Base-by-base conservation (phyloP, 441 rosid genomes). In the Aleurites moluccanus region DNA sequence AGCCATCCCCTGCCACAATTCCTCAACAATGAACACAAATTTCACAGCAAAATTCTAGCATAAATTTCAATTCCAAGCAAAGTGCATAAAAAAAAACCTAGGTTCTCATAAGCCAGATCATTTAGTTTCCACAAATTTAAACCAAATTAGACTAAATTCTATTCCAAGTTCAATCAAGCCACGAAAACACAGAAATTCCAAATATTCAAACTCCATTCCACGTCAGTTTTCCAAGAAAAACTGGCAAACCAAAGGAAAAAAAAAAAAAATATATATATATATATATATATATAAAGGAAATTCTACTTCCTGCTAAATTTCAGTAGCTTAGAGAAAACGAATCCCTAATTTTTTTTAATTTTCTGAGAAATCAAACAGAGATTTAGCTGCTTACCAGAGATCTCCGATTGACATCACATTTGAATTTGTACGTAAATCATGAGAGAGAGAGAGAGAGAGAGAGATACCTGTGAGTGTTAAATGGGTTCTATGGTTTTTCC, bases 361-460 rank as follows among this genome's bases (percentile, higher is more conserved):
- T 59, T 59, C 63, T 10, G 2, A 28, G 64, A 25, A 27, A 27
- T 9, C 64, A 60, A 60, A 25, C 64, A 60, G 64, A 60, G 35
- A 13, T 27, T 3, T 28, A 2, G 6, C 16, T 16, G 1, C n/a
- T 2, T 3, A 6, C 16, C 20, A 0, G 21, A 15, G n/a, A 50
- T 50, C 18, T 50, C 55, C 8, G 6, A 20, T 50, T 50, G 21
- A 4, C n/a, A 20, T 45, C 50, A 45, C 16, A 10, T 2, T 50
- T 49, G 55, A 14, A 50, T 50, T 50, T 23, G 11, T 7, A 16
- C 1, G 13, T 13, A 5, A 53, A 35, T n/a, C n/a, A 52, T 64
- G 63, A 72, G 50, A 67, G 72, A 27, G 64, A 53, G 40, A 62
- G 21, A 60, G 18, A 72, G 38, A 62, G 23, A 6, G 7, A n/a